phyloP scores from a whole-genome alignment of 768 basidiomycete species.

The Suillus subalutaceus region DNA sequence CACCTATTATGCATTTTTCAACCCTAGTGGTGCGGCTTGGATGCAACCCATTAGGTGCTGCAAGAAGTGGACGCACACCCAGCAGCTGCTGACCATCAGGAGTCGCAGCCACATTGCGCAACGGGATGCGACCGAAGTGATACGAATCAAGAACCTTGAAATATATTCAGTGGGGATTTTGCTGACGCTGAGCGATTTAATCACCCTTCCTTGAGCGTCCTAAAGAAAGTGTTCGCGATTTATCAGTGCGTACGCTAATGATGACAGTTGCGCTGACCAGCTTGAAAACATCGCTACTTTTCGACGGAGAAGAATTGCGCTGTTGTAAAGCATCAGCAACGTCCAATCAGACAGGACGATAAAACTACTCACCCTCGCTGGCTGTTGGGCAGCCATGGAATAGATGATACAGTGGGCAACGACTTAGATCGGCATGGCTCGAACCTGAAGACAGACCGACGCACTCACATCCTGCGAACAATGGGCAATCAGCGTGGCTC shows the following conservation, averaged over 20 bases:
- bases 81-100: constrained; percentile 49
- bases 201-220: too few species aligned
- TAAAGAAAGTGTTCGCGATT: too few species aligned
- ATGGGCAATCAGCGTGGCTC: too few species aligned
- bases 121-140: constrained; percentile 45
- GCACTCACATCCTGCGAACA: too few species aligned
- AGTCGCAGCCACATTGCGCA: constrained; percentile 55
- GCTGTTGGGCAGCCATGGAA: too few species aligned
- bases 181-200: too few species aligned
- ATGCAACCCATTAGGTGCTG: constrained; percentile 43
- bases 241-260: too few species aligned
- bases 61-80: constrained; percentile 50
- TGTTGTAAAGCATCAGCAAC: constrained; percentile 13
- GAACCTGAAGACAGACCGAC: too few species aligned
- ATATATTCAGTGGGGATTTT: too few species aligned
- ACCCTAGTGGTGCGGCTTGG: constrained; percentile 51
- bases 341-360: constrained; percentile 9
- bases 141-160: constrained; percentile 42
- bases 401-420: too few species aligned
- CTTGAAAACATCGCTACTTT: constrained; percentile 48
- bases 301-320: constrained; percentile 54
- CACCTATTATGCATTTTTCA: constrained; percentile 58
- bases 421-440: too few species aligned
- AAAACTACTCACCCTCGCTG: constrained; percentile 41
- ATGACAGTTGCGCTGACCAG: constrained; percentile 32